Percentiles rank a stretch among this genome's conserved stretches.
Conservation (phyloP, 768 basidiomycete species). For the Cyathus striatus region DNA sequence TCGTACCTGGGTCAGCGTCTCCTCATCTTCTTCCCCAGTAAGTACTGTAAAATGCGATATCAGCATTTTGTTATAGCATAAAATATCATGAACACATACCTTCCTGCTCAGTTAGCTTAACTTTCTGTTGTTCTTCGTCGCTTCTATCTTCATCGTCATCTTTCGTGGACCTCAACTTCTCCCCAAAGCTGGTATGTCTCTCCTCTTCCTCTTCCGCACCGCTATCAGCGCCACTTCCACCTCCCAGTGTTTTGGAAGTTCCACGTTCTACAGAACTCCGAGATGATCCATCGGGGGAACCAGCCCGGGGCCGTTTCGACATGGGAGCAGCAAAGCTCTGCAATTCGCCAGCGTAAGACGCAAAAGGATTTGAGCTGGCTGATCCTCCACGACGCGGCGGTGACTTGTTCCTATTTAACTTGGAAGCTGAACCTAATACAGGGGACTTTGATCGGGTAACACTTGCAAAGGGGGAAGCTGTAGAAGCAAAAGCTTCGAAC, state of each 20-base stretch:
- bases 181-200: slow-evolving; percentile 47
- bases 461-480: slow-evolving; percentile 23
- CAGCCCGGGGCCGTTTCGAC: slow-evolving; percentile 51
- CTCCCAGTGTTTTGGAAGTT: slow-evolving; percentile 14
- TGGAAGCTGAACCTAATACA: slow-evolving; percentile 34
- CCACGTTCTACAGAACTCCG: slow-evolving; percentile 40
- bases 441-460: slow-evolving; percentile 50
- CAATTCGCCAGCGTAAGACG: slow-evolving; percentile 49
- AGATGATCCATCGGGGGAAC: slow-evolving; percentile 40
- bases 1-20: slow-evolving; percentile 69
- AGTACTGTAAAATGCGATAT: slow-evolving; percentile 38
- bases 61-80: slow-evolving; percentile 9
- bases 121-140: slow-evolving; percentile 44
- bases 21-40: slow-evolving; percentile 82
- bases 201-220: slow-evolving; percentile 45
- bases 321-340: slow-evolving; percentile 48
- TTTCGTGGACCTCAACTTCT: slow-evolving; percentile 57
- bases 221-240: slow-evolving; percentile 29
- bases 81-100: slow-evolving; percentile 31
- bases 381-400: slow-evolving; percentile 43
- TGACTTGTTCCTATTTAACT: slow-evolving; percentile 46
- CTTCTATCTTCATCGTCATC: slow-evolving; percentile 52
- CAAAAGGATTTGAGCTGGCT: slow-evolving; percentile 48
- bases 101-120: slow-evolving; percentile 64
- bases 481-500: slow-evolving; percentile 25